Base-by-base conservation (phyloP, 805 yeast genomes). In the Suhomyces vadensis region DNA sequence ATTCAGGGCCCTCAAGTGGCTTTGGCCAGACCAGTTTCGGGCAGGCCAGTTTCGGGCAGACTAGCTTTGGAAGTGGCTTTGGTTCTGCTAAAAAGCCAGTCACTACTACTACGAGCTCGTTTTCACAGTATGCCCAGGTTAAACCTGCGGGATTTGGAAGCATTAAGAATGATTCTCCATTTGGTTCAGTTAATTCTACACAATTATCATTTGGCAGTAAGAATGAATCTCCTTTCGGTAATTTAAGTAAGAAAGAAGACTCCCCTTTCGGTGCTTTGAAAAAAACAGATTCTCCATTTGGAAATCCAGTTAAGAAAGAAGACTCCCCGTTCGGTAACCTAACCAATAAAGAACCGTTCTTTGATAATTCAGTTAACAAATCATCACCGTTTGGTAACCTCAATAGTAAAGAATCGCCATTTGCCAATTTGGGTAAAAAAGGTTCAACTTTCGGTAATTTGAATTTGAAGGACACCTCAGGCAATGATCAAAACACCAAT, bases 21-120 rank as follows among this genome's bases (percentile, higher is more conserved):
- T 47, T 49, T 31, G 54, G 53, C 16, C 36, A 44, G 29, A 11
- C 48, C 6, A 42, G 50, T 3, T 57, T 54, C 39, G 61, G 61
- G 4, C 20, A 44, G 6, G 17, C 51, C 13, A 41, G 51, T 8
- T 51, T 54, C 35, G 56, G 56, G 7, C 17, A 37, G 11, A 25
- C 47, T 5, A 26, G 25, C 8, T 43, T 46, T 29, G 47, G 47
- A 37, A 31, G 8, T 4, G 40, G 40, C 16, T 44, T 45, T 37
- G 53, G 44, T 20, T 13, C 29, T 14, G 17, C 20, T 8, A 26
- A 26, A 7, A 36, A 37, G 16, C 23, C 39, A 36, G 6, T 7
- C 25, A 13, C 38, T 14, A 16, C 31, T n/a, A 37, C 17, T 25
- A 11, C 29, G 2, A 25, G 41, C 5, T 29, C 42, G n/a, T 48